Evolutionary conservation across 108 stramenopile species (phyloP).

Genomic region (Nitzschia inconspicua): DNA sequence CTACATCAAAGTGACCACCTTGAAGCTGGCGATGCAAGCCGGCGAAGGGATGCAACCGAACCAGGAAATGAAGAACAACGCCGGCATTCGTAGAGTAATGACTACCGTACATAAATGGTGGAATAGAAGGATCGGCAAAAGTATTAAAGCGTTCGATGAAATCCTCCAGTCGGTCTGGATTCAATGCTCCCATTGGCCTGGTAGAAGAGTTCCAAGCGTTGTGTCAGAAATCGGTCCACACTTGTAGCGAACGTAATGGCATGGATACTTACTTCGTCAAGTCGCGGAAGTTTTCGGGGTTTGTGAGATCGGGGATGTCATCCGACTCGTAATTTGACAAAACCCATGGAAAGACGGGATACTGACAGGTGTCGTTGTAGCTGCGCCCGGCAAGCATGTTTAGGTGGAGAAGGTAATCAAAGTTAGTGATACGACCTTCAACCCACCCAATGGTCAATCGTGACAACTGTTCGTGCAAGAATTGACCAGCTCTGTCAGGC

Average conservation of each 20-base stretch:
- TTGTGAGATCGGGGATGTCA: slow-evolving; percentile 86
- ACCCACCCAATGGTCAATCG: slow-evolving; percentile 87
- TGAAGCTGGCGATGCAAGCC: slow-evolving; percentile 90
- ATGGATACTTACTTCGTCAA: slow-evolving; percentile 93
- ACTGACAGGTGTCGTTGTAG: slow-evolving; percentile 97
- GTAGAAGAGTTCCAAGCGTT: too few relatives aligned
- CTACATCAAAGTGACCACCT: slow-evolving; percentile 96
- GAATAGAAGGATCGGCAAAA: slow-evolving; percentile 91
- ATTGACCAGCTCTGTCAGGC: slow-evolving; percentile 78
- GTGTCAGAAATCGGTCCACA: too few relatives aligned
- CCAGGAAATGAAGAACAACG: slow-evolving; percentile 93
- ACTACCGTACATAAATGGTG: slow-evolving; percentile 97
- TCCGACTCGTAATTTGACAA: slow-evolving; percentile 87
- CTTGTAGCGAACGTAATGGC: too few relatives aligned
- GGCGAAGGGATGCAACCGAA: slow-evolving; percentile 95
- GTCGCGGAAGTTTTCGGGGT: slow-evolving; percentile 86
- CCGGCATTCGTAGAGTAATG: slow-evolving; percentile 97
- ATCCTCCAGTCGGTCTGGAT: slow-evolving; percentile 86
- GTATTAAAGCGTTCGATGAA: slow-evolving; percentile 91
- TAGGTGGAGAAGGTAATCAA: slow-evolving; percentile 94
- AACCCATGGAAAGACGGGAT: slow-evolving; percentile 99
- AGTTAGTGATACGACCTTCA: slow-evolving; percentile 91
- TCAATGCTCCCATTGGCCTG: slow-evolving; percentile 85
- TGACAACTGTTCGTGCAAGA: slow-evolving; percentile 81
- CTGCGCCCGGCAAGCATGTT: slow-evolving; percentile 95